These are phyloP conservation scores for Geum urbanum DNA, from an alignment of 306 rosid species.

Conservation along the genomic window DNA sequence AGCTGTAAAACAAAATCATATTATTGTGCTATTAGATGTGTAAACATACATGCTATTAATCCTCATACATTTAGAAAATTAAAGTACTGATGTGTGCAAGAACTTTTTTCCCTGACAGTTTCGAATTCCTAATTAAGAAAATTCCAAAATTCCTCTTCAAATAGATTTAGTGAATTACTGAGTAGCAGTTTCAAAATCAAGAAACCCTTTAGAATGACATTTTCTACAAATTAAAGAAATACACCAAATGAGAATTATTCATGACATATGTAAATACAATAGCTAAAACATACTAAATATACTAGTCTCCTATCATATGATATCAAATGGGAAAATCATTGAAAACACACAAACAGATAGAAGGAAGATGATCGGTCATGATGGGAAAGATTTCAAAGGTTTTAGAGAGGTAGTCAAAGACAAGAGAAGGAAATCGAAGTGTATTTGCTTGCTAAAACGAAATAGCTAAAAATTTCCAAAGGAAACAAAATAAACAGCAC, in stretches of 20 bases:
- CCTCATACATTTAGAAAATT: slow-evolving; percentile 1
- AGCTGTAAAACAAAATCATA: slow-evolving; percentile 38
- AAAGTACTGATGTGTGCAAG: neutral
- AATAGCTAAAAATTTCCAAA: neutral
- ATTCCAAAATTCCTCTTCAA: neutral
- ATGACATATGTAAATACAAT: neutral
- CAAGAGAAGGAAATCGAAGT: neutral
- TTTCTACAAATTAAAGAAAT: neutral
- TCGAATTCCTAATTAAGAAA: neutral
- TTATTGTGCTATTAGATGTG: neutral
- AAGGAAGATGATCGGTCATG: neutral
- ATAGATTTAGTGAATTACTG: neutral
- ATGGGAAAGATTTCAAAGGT: neutral
- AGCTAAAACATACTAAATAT: neutral
- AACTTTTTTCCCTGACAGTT: neutral
- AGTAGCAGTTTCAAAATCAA: neutral
- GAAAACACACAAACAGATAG: neutral
- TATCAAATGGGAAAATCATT: neutral
- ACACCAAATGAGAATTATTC: neutral
- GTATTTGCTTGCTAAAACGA: neutral
- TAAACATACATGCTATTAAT: neutral
- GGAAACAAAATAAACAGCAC: neutral
- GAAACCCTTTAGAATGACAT: neutral
- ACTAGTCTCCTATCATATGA: neutral
- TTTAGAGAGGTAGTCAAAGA: neutral